These are phyloP conservation scores for Striga asiatica DNA, from an alignment of 257 asterid species.

Conservation along the genomic window DNA sequence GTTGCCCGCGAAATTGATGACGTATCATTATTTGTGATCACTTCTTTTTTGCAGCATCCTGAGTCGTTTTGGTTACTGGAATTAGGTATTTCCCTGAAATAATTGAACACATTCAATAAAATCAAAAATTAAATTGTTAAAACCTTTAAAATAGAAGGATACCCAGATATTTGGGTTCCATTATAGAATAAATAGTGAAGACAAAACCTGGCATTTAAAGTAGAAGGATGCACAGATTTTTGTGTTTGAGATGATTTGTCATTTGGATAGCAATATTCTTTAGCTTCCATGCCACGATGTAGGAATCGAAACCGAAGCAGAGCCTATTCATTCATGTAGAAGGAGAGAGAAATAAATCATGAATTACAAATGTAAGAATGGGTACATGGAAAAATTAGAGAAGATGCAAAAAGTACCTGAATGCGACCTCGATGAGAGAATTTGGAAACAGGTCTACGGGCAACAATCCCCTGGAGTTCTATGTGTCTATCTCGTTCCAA, in stretches of 20 bases:
- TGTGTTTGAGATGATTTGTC: constrained; percentile 21
- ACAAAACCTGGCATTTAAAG: constrained; percentile 33
- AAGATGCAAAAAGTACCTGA: constrained; percentile 31
- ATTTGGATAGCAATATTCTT: constrained; percentile 20
- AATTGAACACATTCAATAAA: not conserved
- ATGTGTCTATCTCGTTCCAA: constrained; percentile 46
- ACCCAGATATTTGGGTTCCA: too few relatives aligned
- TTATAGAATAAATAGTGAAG: too few relatives aligned
- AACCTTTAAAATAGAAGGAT: too few relatives aligned
- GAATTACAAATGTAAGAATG: not conserved
- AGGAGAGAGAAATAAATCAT: not conserved
- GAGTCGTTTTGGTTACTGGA: constrained; percentile 15
- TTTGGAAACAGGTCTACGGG: constrained; percentile 44
- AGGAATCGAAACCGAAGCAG: constrained; percentile 52
- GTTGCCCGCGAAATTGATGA: not conserved
- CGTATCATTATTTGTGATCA: constrained; percentile 4
- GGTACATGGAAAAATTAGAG: not conserved
- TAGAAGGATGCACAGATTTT: constrained; percentile 21
- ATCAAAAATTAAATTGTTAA: too few relatives aligned
- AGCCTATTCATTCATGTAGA: constrained; percentile 27
- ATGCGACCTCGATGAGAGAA: constrained; percentile 77
- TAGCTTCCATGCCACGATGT: constrained; percentile 43
- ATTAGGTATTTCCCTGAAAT: constrained; percentile 34
- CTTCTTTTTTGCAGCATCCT: constrained; percentile 18
- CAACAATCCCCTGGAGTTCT: constrained; percentile 46